These are phyloP conservation scores for Arabidopsis hybrid DNA, from an alignment of 441 rosid species.

Conservation along the genomic window DNA sequence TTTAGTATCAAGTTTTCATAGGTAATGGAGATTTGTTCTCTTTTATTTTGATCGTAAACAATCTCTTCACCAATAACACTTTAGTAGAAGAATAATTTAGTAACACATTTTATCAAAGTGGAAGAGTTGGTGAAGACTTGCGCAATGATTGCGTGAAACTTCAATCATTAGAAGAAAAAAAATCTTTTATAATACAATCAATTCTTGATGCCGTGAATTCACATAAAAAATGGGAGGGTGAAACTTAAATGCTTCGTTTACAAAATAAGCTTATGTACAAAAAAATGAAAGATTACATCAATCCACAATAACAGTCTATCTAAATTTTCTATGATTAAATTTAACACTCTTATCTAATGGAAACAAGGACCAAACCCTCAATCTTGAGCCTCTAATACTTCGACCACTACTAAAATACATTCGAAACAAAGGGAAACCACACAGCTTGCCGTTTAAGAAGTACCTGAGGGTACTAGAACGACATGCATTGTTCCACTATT, in stretches of 20 bases:
- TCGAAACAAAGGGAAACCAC: background rate
- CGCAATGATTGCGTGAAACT: background rate
- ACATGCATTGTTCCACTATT: constrained; percentile 76
- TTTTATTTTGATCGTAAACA: constrained; percentile 12
- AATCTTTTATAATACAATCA: constrained; percentile 11
- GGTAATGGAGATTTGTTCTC: background rate
- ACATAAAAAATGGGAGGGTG: constrained; percentile 20
- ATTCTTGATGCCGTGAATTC: background rate
- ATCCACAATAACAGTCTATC: constrained; percentile 22
- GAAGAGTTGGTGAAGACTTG: constrained; percentile 32
- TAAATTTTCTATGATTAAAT: background rate
- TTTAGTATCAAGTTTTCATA: background rate
- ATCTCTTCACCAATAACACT: background rate
- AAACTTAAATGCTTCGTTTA: constrained; percentile 19
- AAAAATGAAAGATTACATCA: constrained; percentile 27
- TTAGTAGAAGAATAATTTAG: constrained; percentile 11
- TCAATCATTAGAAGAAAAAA: background rate
- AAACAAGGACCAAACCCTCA: background rate
- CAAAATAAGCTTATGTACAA: constrained; percentile 27
- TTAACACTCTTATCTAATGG: constrained; percentile 17
- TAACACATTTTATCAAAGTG: constrained; percentile 15
- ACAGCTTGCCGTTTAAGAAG: constrained; percentile 51
- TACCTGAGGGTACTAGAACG: constrained; percentile 59
- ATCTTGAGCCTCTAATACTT: constrained; percentile 1
- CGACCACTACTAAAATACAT: background rate